Conservation (phyloP, 352 stramenopile genomes). For the Phytophthora boehmeriae region DNA sequence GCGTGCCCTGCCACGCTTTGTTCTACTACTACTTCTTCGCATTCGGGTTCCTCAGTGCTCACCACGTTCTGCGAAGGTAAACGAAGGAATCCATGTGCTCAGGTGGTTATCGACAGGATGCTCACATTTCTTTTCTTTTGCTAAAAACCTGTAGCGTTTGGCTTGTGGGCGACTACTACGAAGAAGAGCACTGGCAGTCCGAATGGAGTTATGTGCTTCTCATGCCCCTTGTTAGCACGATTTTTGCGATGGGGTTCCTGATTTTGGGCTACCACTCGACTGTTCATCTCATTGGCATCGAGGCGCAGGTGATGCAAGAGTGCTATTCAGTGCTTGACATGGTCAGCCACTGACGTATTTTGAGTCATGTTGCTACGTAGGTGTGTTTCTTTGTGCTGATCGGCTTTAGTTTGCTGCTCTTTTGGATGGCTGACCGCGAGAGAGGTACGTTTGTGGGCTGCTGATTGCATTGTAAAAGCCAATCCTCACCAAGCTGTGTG, state of each 20-base stretch:
- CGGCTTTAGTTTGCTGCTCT: slow-evolving; percentile 53
- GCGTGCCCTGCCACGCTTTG: slow-evolving; percentile 66
- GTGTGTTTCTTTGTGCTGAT: slow-evolving; percentile 61
- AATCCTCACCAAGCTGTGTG: no score
- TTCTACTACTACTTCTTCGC: slow-evolving; percentile 76
- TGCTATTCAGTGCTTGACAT: background rate
- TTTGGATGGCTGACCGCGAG: slow-evolving; percentile 77
- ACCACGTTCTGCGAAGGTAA: slow-evolving; percentile 68
- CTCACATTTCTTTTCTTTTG: background rate
- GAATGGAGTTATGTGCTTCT: slow-evolving; percentile 72
- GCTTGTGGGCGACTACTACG: slow-evolving; percentile 67
- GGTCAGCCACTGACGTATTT: background rate
- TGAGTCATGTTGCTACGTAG: slow-evolving; percentile 25
- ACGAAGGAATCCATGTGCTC: background rate
- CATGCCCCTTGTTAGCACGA: slow-evolving; percentile 51
- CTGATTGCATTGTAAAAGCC: background rate
- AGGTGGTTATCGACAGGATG: background rate
- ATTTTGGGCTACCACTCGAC: slow-evolving; percentile 73
- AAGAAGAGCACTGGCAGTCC: slow-evolving; percentile 59
- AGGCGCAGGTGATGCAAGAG: slow-evolving; percentile 41
- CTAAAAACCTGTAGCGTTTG: slow-evolving; percentile 38
- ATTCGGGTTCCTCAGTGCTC: slow-evolving; percentile 50
- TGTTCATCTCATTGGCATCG: slow-evolving; percentile 56
- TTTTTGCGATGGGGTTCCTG: slow-evolving; percentile 61
- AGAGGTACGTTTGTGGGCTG: slow-evolving; percentile 33